Base-by-base conservation (phyloP, 2,329 filamentous ascomycete genomes). In the Diaporthe caulivora region DNA sequence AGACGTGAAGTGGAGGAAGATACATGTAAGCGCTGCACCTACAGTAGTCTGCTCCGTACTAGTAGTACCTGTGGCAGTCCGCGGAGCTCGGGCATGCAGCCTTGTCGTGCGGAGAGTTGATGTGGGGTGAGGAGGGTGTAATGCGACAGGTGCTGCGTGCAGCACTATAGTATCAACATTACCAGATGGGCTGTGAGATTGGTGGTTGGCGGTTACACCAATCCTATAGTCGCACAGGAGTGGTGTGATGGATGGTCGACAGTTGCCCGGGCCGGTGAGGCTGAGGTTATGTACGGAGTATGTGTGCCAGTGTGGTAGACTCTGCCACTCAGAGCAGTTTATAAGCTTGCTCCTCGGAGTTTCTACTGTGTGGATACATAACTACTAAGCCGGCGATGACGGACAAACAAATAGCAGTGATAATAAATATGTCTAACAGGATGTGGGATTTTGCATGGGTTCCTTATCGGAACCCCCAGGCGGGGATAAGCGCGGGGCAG, bases 221-320 rank as follows among this genome's bases (percentile, higher is more conserved):
- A 34, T 34, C 34, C 34, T 34, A 9, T 9, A 9, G 34, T 34
- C 34, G 5, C 9, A 34, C 34, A 34, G 9, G 18, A 9, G 21
- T 58, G 31, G 15, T 47, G 42, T 64, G 60, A 29, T 72, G 62
- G 70, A 24, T 74, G 72, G 70, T 57, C 70, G 70, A 74, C 72
- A 74, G 62, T 13, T 26, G 62, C 11, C 72, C 72, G 72, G 51
- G 55, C 17, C 44, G 34, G 60, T 44, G 57, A 29, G 71, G 53
- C 40, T 58, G 53, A n/a, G 40, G 26, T 34, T 34, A 37, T 65
- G 13, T 37, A n/a, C n/a, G n/a, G n/a, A n/a, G n/a, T n/a, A n/a
- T n/a, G n/a, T n/a, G n/a, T n/a, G n/a, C n/a, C n/a, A n/a, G n/a
- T n/a, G n/a, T n/a, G n/a, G n/a, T n/a, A n/a, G n/a, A n/a, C n/a